Evolutionary conservation across 306 rosid species (phyloP).

Genomic region (Cajanus cajan): DNA sequence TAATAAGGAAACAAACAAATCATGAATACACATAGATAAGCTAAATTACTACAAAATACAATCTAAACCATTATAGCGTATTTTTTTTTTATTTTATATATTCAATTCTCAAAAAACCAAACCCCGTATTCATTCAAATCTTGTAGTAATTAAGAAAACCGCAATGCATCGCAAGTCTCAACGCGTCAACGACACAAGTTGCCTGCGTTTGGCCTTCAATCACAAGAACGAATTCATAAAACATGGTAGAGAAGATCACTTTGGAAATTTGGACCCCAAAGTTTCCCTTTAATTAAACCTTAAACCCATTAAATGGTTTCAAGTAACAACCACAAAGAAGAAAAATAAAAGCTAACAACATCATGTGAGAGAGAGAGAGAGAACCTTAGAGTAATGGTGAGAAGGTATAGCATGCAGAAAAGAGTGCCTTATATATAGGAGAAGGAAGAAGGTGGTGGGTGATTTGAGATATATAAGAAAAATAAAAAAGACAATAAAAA

Average conservation of each 20-base stretch:
- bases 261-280: neutral
- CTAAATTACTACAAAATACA: neutral
- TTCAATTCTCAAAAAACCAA: neutral
- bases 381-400: slow-evolving; percentile 45
- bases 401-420: slow-evolving; percentile 4
- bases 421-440: neutral
- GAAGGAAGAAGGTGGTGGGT: slow-evolving; percentile 8
- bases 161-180: neutral
- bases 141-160: neutral
- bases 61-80: neutral
- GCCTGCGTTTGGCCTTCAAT: no score
- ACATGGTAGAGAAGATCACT: no score
- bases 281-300: neutral
- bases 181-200: neutral
- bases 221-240: no score
- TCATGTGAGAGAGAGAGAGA: neutral
- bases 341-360: neutral
- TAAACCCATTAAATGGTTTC: neutral
- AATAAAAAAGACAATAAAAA: neutral
- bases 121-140: neutral
- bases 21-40: neutral
- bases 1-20: neutral
- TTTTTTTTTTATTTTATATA: neutral
- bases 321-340: neutral
- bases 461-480: neutral